phyloP scores from a whole-genome alignment of 2,329 filamentous ascomycete species.

The Ceratocystis destructans region DNA sequence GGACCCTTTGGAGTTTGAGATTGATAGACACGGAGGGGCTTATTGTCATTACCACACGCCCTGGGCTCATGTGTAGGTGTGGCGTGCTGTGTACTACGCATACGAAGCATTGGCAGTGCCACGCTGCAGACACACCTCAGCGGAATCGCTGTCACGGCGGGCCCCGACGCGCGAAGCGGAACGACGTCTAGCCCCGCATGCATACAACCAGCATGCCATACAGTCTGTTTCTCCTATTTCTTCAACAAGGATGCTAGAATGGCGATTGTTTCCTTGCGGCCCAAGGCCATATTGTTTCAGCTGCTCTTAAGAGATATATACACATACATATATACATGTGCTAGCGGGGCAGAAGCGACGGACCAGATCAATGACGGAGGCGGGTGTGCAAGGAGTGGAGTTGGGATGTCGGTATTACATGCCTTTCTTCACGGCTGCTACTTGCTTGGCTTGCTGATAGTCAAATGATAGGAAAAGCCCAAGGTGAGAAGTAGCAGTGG shows the following conservation, averaged over 20 bases:
- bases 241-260: not conserved
- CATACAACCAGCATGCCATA: not conserved
- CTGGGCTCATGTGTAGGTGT: not conserved
- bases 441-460: not conserved
- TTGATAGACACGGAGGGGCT: too few species aligned
- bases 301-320: not conserved
- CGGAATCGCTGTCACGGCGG: not conserved
- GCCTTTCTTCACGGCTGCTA: not conserved
- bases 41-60: too few species aligned
- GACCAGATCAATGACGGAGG: not conserved
- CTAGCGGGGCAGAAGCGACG: not conserved
- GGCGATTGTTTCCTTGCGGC: not conserved
- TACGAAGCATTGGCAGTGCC: not conserved
- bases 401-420: not conserved
- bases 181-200: not conserved
- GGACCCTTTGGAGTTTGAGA: too few species aligned
- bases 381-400: not conserved
- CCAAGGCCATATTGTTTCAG: not conserved
- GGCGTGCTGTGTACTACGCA: not conserved
- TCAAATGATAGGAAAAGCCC: not conserved
- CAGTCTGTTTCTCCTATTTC: not conserved
- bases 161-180: not conserved
- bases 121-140: not conserved
- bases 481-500: too few species aligned
- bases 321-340: too few species aligned